A percentile compares a stretch with the other conserved stretches of the same genome.
Evolutionary conservation across 352 stramenopile genomes (phyloP).

Genomic region (Peronosclerospora sorghi): DNA sequence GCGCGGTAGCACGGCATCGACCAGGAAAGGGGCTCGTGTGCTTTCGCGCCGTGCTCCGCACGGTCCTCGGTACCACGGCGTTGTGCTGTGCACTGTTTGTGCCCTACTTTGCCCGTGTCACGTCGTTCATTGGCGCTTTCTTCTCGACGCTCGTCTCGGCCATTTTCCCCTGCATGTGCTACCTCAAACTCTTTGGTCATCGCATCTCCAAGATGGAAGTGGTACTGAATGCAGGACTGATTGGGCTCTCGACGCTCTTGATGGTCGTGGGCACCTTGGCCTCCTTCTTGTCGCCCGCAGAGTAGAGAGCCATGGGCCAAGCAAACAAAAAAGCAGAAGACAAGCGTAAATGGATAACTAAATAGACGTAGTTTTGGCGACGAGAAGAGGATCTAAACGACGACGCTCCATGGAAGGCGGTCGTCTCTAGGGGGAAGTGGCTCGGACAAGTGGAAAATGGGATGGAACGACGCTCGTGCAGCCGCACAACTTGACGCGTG

Average conservation of each 20-base stretch:
- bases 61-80: conserved; percentile 35
- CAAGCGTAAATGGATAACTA: no score
- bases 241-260: conserved; percentile 52
- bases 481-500: no score
- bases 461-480: no score
- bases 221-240: conserved; percentile 40
- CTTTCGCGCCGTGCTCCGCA: conserved; percentile 57
- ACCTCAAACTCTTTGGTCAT: conserved; percentile 73
- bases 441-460: no score
- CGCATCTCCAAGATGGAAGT: conserved; percentile 38
- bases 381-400: no score
- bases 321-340: no score
- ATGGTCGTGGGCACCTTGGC: conserved; percentile 64
- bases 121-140: conserved; percentile 76
- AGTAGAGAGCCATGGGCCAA: conserved; percentile 14
- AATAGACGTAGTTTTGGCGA: no score
- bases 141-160: conserved; percentile 78
- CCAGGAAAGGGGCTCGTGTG: conserved; percentile 25
- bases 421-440: no score
- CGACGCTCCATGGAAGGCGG: no score
- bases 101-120: conserved; percentile 76
- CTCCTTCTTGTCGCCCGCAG: conserved; percentile 62
- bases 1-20: conserved; percentile 14
- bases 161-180: conserved; percentile 78
- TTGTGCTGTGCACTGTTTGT: conserved; percentile 64